Conservation (phyloP, 805 yeast species). For the Kluyveromyces siamensis region DNA sequence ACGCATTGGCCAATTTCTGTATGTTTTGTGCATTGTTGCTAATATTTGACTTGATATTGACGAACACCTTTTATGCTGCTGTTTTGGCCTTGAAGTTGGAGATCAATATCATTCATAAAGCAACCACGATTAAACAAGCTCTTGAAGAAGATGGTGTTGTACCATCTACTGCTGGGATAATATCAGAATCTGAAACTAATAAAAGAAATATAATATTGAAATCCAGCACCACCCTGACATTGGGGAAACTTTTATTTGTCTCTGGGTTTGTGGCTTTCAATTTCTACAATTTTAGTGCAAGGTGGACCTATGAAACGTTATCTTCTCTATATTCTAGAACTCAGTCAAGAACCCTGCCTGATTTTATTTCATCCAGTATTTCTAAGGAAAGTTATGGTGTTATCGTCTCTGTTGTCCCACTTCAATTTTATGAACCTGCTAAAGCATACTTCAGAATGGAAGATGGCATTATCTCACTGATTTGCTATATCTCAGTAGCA, state of each 20-base stretch:
- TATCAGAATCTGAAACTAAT: constrained; percentile 31
- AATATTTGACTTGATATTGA: constrained; percentile 59
- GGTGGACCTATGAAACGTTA: constrained; percentile 54
- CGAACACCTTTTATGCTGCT: constrained; percentile 76
- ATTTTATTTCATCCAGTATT: constrained; percentile 30
- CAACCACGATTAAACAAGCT: constrained; percentile 65
- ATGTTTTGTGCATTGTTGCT: constrained; percentile 62
- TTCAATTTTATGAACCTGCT: constrained; percentile 49
- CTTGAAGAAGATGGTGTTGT: constrained; percentile 91
- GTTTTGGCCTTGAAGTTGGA: constrained; percentile 82
- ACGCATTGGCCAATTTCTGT: constrained; percentile 74
- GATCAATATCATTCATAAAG: constrained; percentile 75
- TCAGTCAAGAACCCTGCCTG: constrained; percentile 36
- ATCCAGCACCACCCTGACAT: constrained; percentile 37
- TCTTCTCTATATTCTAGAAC: constrained; percentile 17
- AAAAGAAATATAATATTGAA: constrained; percentile 16
- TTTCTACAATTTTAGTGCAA: constrained; percentile 57
- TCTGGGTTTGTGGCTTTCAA: constrained; percentile 54
- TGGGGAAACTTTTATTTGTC: constrained; percentile 53
- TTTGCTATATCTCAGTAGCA: constrained; percentile 53
- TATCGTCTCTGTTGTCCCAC: constrained; percentile 49
- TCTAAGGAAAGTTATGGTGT: constrained; percentile 31
- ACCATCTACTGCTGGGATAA: constrained; percentile 62
- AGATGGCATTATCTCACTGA: constrained; percentile 41
- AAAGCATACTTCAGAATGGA: constrained; percentile 51